Evolutionary conservation across 1,139 yeast genomes (phyloP), one percentile per base, ranked within the genome.

Genomic region (Yamadazyma blattariae): DNA sequence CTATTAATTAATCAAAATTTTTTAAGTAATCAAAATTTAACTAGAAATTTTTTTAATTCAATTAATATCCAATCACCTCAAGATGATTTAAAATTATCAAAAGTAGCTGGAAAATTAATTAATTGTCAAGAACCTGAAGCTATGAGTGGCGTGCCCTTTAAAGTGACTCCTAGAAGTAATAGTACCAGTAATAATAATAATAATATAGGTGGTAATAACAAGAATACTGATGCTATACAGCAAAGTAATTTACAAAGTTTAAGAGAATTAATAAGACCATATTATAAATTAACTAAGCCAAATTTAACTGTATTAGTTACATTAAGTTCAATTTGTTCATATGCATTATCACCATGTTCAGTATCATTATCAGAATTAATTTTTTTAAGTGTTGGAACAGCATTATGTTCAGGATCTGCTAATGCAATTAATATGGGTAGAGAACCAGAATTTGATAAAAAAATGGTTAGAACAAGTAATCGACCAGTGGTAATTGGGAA

Each of bases 391-490:
- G 57, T 74, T 0, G 99, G 99, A 12, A 92, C 97, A 0, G 79
- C 92, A 1, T 62, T 92, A 30, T 77, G 95, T 47, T 88, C 97
- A 0, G 95, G 95, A 8, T 80, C 96, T 2, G 99, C 99, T 2
- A 92, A 92, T 60, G 95, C 97, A 3, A 88, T 92, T 35, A 92
- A 92, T 55, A 92, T 90, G 96, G 97, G 90, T 1, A 71, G 98
- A 44, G 99, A 92, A 58, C 96, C 97, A 7, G 84, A 79, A 20
- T 92, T 79, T 54, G 99, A 92, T 54, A 74, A 77, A 34, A 75
- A 77, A 53, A 94, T 92, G 99, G 77, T 85, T 2, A 70, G 99
- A 51, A 92, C 99, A 0, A 79, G 85, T 15, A 76, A 82, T 7
- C 71, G 99, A 46, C 99, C 99, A 0, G 90, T 94, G 3, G 97